Evolutionary conservation across 2,329 filamentous ascomycete species (phyloP), one percentile per base, ranked within the genome.

Genomic region (Fusarium sp.): DNA sequence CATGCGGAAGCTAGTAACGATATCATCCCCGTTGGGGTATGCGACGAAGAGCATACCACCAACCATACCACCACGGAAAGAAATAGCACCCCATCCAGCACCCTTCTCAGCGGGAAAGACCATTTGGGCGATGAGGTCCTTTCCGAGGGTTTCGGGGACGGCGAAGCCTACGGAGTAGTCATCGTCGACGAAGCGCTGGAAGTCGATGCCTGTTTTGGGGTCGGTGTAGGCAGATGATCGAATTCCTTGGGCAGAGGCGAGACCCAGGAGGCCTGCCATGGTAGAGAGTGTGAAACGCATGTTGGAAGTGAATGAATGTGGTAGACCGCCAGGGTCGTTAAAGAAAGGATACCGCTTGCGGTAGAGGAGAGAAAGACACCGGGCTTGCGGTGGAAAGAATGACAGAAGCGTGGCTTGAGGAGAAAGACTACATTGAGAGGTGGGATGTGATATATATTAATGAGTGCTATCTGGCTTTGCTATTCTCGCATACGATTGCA

Each of bases 71-170:
- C 83, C 82, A 11, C 81, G 80, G 30, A 86, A 76, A 21, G 81
- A 83, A 25, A 85, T 78, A 61, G 83, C 85, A 50, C 80, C 82
- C 81, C 84, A 88, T 5, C 79, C 80, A 12, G 60, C 65, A 2
- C 28, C 58, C 58, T 83, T 79, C 8, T 70, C 76, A n/a, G 79
- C 68, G 2, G 81, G 81, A 2, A 76, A 76, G 3, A 86, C 81
- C 45, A 89, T 80, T 72, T 88, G 84, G 10, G 83, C 84, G 62
- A 89, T 86, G 68, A 88, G 83, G 74, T 89, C 86, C 13, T 81
- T 81, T 2, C 76, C 80, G 16, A 83, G 76, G 13, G 77, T 82
- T 63, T 85, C 79, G 2, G 86, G 85, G 4, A 87, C 74, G 3
- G 83, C 84, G 41, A 88, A 79, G 71, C 84, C 85, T 57, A 87